Conservation (phyloP, 768 basidiomycete genomes). For the Filobasidium floriforme region DNA sequence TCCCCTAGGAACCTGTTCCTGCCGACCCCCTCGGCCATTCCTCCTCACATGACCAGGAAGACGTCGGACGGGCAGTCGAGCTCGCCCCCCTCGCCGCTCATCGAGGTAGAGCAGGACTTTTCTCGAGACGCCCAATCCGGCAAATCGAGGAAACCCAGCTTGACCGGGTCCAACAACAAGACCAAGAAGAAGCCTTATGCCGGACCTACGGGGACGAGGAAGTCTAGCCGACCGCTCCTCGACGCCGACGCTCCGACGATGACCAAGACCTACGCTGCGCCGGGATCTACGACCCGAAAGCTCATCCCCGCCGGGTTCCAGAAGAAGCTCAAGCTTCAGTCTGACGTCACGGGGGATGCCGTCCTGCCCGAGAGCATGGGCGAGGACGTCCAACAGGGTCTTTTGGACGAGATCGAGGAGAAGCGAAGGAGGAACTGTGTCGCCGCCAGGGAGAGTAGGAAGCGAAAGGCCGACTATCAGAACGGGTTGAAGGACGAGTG, state of each 20-base stretch:
- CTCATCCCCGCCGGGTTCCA: constrained; percentile 63
- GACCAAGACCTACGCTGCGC: constrained; percentile 61
- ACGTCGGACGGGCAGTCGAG: not conserved
- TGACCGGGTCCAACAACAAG: not conserved
- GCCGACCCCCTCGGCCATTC: not conserved
- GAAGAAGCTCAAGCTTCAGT: constrained; percentile 30
- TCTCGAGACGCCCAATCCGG: not conserved
- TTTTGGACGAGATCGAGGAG: constrained; percentile 61
- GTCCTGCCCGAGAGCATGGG: constrained; percentile 60
- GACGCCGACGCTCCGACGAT: constrained; percentile 73
- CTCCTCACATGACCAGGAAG: not conserved
- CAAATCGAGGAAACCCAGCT: constrained; percentile 1
- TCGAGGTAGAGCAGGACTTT: not conserved
- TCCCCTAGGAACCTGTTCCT: constrained; percentile 3
- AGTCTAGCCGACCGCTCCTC: constrained; percentile 59
- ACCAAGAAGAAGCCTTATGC: constrained; percentile 23
- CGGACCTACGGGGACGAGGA: constrained; percentile 60
- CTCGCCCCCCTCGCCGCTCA: not conserved
- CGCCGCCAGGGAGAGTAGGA: constrained; percentile 70
- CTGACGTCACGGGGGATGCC: constrained; percentile 2
- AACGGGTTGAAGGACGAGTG: constrained; percentile 53
- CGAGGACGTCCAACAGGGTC: constrained; percentile 3
- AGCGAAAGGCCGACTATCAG: constrained; percentile 65
- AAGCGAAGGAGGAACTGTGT: constrained; percentile 79
- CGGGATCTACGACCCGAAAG: constrained; percentile 71